A percentile compares a stretch with the other conserved stretches of the same genome.
Evolutionary conservation across 2,329 filamentous ascomycete species (phyloP).

Genomic region (Nannizziopsis barbatae): DNA sequence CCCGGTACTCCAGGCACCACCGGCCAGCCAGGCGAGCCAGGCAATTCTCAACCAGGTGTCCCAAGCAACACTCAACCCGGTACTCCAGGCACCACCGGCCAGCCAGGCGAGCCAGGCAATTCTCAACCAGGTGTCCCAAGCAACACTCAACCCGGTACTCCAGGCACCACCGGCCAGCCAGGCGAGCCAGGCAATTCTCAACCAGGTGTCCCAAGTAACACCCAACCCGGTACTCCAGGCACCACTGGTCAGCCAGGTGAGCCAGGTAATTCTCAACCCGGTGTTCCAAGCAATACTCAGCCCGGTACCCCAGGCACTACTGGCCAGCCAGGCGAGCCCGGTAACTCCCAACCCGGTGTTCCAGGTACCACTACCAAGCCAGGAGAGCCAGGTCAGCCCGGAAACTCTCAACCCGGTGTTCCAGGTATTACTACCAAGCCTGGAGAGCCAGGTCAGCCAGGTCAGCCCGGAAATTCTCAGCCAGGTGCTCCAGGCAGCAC

Average conservation of each 20-base stretch:
- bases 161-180: neutral
- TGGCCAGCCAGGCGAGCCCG: neutral
- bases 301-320: neutral
- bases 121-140: too few species aligned
- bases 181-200: neutral
- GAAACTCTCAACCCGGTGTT: neutral
- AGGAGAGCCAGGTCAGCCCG: neutral
- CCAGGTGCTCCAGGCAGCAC: neutral
- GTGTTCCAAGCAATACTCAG: too few species aligned
- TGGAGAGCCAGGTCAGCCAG: neutral
- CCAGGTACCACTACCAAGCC: neutral
- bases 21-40: neutral
- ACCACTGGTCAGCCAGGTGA: too few species aligned
- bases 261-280: too few species aligned
- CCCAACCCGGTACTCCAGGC: neutral
- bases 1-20: neutral
- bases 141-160: neutral
- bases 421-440: neutral
- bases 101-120: too few species aligned
- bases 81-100: neutral
- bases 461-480: neutral
- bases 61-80: neutral
- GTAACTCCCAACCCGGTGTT: neutral
- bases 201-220: conserved; percentile 21
- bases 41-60: neutral